A percentile compares a stretch with the other conserved stretches of the same genome.
Conservation (phyloP, 352 stramenopile genomes). For the Phytophthora cryptogea region DNA sequence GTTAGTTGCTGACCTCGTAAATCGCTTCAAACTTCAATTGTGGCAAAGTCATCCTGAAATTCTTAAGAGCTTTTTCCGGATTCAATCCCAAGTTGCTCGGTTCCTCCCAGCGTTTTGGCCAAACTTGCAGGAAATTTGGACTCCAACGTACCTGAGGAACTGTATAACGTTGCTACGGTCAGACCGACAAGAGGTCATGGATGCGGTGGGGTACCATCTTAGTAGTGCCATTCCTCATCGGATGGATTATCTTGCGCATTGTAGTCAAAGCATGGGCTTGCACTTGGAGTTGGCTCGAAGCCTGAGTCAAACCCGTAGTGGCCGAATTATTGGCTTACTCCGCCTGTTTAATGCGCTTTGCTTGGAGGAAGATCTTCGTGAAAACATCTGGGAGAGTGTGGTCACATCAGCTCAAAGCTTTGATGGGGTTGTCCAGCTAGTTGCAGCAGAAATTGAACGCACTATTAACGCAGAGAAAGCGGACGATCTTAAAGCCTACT, state of each 20-base stretch:
- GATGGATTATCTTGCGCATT: slow-evolving; percentile 17
- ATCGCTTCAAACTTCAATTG: slow-evolving; percentile 23
- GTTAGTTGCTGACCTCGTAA: slow-evolving; percentile 14
- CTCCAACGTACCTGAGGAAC: slow-evolving; percentile 12
- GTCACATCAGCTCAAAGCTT: slow-evolving; percentile 1
- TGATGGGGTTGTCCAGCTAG: slow-evolving; percentile 6
- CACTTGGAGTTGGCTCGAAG: slow-evolving; percentile 8
- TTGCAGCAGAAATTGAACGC: slow-evolving; percentile 1
- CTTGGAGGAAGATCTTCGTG: slow-evolving; percentile 15
- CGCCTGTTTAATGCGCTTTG: slow-evolving; percentile 12
- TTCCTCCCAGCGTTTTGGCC: slow-evolving; percentile 14
- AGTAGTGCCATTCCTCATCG: slow-evolving; percentile 15
- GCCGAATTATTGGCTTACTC: slow-evolving; percentile 12
- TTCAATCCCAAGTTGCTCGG: slow-evolving; percentile 17
- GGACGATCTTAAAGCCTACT: slow-evolving; percentile 16
- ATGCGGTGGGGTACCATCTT: slow-evolving; percentile 12
- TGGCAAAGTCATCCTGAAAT: slow-evolving; percentile 20
- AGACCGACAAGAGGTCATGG: neutral
- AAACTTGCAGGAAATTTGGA: slow-evolving; percentile 17
- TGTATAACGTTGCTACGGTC: slow-evolving; percentile 16
- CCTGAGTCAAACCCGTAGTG: neutral
- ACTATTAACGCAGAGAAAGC: slow-evolving; percentile 1
- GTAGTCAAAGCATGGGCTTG: slow-evolving; percentile 10
- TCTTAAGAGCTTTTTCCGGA: slow-evolving; percentile 17
- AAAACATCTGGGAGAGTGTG: slow-evolving; percentile 19